Conservation (phyloP, 495 filamentous ascomycete genomes). For the Aspergillus asperescens region DNA sequence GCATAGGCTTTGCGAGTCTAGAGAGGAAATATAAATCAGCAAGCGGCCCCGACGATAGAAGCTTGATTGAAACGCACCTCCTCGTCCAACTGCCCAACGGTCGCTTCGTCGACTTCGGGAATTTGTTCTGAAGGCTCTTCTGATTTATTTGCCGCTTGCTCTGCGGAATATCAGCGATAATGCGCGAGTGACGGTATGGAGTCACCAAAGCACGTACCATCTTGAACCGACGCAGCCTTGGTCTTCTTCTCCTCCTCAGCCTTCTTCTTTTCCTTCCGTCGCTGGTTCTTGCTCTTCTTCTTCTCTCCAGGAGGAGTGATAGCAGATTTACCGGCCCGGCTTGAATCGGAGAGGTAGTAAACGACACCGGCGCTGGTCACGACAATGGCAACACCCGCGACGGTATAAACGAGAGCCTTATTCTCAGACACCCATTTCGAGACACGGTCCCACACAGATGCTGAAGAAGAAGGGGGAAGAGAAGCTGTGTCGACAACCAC, state of each 20-base stretch:
- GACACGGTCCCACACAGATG: constrained; percentile 82
- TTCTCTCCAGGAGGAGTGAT: constrained; percentile 30
- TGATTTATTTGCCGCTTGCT: constrained; percentile 43
- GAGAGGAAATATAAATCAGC: constrained; percentile 12
- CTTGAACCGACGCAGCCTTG: constrained; percentile 40
- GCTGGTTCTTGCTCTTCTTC: constrained; percentile 60
- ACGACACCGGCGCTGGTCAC: constrained; percentile 83
- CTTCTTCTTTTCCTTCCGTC: constrained; percentile 56
- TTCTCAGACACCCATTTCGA: constrained; percentile 92
- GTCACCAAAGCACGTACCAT: constrained; percentile 31
- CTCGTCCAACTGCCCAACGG: constrained; percentile 61
- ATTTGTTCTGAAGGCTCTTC: constrained; percentile 71
- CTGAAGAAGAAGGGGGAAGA: constrained; percentile 46
- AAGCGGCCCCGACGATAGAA: neutral
- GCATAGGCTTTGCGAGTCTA: constrained; percentile 70
- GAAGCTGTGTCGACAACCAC: constrained; percentile 48
- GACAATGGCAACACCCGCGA: constrained; percentile 88
- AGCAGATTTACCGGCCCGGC: constrained; percentile 22
- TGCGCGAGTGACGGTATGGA: neutral
- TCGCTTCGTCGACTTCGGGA: constrained; percentile 77
- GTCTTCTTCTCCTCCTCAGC: constrained; percentile 66
- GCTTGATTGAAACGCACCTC: constrained; percentile 43
- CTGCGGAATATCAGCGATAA: constrained; percentile 29
- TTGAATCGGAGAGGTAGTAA: constrained; percentile 68
- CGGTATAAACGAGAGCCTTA: constrained; percentile 91